A percentile compares a stretch with the other conserved stretches of the same genome.
Evolutionary conservation across 2,329 filamentous ascomycete species (phyloP).

Genomic region (Calonectria leucothoes): DNA sequence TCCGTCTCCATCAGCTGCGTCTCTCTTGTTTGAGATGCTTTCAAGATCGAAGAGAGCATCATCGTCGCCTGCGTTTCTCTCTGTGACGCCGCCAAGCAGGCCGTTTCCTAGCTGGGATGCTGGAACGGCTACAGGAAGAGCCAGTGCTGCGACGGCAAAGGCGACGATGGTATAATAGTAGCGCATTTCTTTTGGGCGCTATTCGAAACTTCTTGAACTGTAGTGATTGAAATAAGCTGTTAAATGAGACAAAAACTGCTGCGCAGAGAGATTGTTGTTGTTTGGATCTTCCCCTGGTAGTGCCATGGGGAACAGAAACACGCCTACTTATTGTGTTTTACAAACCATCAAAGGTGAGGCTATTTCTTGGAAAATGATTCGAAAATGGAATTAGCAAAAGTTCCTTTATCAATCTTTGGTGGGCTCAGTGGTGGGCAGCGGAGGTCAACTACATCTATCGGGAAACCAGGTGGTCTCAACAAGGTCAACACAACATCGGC

Average conservation of each 20-base stretch:
- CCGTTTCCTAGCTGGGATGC: neutral
- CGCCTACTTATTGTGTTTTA: neutral
- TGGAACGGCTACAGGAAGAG: neutral
- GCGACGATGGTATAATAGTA: neutral
- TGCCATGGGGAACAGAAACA: neutral
- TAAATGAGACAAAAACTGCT: neutral
- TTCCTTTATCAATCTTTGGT: neutral
- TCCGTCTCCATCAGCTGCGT: neutral
- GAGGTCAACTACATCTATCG: neutral
- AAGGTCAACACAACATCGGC: neutral
- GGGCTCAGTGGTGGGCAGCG: neutral
- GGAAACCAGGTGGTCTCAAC: neutral
- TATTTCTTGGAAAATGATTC: neutral
- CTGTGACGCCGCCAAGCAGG: neutral
- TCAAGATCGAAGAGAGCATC: neutral
- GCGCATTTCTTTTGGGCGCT: neutral
- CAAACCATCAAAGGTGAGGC: neutral
- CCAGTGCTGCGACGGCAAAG: neutral
- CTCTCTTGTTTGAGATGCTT: neutral
- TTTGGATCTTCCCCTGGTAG: neutral
- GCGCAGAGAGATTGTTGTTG: neutral
- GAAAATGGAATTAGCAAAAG: neutral
- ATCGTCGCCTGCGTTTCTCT: neutral
- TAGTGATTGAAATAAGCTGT: neutral
- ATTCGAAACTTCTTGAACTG: neutral